phyloP scores from a whole-genome alignment of 228 moss, liverwort and hornwort species.

The Sphagnum magellanicum region DNA sequence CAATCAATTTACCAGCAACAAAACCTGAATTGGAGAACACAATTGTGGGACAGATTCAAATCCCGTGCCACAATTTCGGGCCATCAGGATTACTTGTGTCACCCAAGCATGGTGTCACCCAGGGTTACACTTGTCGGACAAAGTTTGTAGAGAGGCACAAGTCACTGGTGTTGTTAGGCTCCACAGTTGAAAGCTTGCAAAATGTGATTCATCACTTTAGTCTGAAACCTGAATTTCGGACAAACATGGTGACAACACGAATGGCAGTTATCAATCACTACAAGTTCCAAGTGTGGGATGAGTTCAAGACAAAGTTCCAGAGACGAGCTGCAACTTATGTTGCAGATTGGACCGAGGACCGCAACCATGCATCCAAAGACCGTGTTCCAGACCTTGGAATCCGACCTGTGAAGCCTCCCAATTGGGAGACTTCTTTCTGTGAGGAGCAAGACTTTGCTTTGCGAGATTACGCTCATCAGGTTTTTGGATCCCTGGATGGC shows the following conservation, averaged over 20 bases:
- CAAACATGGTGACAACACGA: constrained; percentile 10
- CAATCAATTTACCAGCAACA: constrained; percentile 1
- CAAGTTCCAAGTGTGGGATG: constrained; percentile 82
- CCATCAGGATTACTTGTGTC: constrained; percentile 41
- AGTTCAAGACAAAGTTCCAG: constrained; percentile 71
- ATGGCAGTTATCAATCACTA: constrained; percentile 75
- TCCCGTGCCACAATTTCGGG: constrained; percentile 62
- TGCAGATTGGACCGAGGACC: constrained; percentile 68
- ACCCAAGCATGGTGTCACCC: constrained; percentile 55
- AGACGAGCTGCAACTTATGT: constrained; percentile 73
- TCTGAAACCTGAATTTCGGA: constrained; percentile 28
- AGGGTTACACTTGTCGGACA: constrained; percentile 67
- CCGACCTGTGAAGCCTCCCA: constrained; percentile 42
- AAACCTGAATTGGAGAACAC: constrained; percentile 1
- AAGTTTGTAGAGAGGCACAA: constrained; percentile 44
- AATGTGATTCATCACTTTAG: constrained; percentile 74
- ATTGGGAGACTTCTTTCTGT: constrained; percentile 68
- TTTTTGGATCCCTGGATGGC: constrained; percentile 25
- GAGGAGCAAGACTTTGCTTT: constrained; percentile 45
- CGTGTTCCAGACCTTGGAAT: constrained; percentile 59
- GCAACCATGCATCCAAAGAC: constrained; percentile 48
- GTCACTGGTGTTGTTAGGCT: constrained; percentile 39
- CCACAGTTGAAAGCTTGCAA: constrained; percentile 35
- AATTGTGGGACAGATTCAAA: constrained; percentile 51
- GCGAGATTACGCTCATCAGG: constrained; percentile 43